A percentile compares a stretch with the other conserved stretches of the same genome.
These are phyloP conservation scores for Eucalyptus regnans DNA, from an alignment of 345 rosid species.

Conservation along the genomic window DNA sequence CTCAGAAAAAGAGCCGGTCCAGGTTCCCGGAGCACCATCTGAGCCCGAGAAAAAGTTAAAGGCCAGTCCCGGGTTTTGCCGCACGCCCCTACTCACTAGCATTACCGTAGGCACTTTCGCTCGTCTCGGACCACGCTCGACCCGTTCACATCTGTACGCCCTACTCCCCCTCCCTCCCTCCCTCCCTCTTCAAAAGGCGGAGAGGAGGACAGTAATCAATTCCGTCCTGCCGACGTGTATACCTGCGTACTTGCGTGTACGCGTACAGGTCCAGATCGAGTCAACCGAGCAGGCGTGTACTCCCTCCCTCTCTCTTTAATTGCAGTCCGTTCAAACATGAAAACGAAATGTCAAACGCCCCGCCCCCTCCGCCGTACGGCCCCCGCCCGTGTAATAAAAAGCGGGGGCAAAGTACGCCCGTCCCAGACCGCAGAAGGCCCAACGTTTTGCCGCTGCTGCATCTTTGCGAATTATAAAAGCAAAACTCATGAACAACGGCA, in stretches of 20 bases:
- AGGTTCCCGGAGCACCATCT: background rate
- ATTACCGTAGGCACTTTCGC: background rate
- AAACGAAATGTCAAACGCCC: background rate
- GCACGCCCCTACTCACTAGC: fast-evolving
- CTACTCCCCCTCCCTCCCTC: background rate
- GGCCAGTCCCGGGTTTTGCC: background rate
- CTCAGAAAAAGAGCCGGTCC: background rate
- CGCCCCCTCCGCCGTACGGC: background rate
- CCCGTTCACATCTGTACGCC: background rate
- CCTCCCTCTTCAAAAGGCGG: background rate
- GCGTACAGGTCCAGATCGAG: background rate
- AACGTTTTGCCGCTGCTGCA: background rate
- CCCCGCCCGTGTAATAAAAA: background rate
- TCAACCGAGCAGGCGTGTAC: background rate
- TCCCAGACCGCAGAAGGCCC: background rate
- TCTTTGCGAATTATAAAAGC: background rate
- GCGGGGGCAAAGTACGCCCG: background rate
- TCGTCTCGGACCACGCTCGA: background rate
- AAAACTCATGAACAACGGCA: background rate
- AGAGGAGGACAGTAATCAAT: background rate
- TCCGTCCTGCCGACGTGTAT: background rate
- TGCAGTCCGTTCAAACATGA: background rate
- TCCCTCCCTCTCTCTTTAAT: background rate
- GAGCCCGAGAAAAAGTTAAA: background rate
- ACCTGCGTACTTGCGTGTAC: background rate